phyloP scores from a whole-genome alignment of 1,284 basidiomycete species.

The Mycena sp. region DNA sequence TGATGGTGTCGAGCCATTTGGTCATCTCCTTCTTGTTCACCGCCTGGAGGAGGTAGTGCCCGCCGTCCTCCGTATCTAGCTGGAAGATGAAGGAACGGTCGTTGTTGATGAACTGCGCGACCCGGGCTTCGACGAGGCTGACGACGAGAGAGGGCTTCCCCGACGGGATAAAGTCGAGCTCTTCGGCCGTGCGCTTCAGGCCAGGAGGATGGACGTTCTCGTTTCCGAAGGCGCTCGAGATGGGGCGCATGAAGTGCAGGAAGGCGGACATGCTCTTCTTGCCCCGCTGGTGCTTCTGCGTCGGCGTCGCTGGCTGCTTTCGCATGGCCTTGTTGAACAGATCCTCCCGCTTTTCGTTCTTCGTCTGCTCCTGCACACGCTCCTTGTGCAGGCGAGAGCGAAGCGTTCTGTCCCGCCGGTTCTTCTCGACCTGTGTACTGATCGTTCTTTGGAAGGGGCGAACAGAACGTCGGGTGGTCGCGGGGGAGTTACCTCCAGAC shows the following conservation, averaged over 20 bases:
- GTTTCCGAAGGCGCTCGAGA: constrained; percentile 82
- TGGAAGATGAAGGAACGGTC: constrained; percentile 84
- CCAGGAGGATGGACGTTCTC: constrained; percentile 50
- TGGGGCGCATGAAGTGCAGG: constrained; percentile 85
- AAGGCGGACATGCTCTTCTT: constrained; percentile 88
- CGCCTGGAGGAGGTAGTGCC: constrained; percentile 81
- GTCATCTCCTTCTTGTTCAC: constrained; percentile 71
- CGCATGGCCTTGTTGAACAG: constrained; percentile 78
- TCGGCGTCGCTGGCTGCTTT: constrained; percentile 49
- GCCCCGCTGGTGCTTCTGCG: constrained; percentile 76
- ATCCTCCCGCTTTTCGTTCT: constrained; percentile 76
- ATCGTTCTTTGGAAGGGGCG: constrained; percentile 77
- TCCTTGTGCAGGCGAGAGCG: constrained; percentile 76
- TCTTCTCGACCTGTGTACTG: constrained; percentile 76
- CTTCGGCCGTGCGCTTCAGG: constrained; percentile 67
- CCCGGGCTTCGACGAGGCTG: constrained; percentile 75
- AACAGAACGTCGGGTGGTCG: constrained; percentile 58
- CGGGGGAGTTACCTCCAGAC: constrained; percentile 49
- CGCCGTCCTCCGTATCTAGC: constrained; percentile 86
- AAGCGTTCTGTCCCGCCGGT: constrained; percentile 74
- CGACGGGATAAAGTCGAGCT: constrained; percentile 75
- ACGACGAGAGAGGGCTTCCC: constrained; percentile 79
- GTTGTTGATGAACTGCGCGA: constrained; percentile 76
- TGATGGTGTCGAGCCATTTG: constrained; percentile 80
- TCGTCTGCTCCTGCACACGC: constrained; percentile 75